A percentile compares a stretch with the other conserved stretches of the same genome.
phyloP scores from a whole-genome alignment of 2,329 filamentous ascomycete genomes.

The Coleophoma cylindrospora region DNA sequence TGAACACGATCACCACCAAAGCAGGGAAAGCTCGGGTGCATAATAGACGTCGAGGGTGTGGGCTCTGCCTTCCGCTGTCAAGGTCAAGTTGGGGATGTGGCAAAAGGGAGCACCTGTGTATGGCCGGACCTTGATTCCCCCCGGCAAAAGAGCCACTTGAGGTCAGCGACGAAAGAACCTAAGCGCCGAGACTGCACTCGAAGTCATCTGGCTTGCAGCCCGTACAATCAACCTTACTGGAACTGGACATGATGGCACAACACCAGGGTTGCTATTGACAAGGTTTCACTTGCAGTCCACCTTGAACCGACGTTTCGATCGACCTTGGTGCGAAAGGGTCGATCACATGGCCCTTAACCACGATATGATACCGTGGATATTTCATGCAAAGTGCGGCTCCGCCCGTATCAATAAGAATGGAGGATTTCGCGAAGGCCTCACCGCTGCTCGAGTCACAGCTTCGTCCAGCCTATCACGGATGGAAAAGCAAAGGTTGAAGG shows the following conservation, averaged over 20 bases:
- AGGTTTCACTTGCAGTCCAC: too few relatives aligned
- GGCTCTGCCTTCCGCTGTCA: too few relatives aligned
- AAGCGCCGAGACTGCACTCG: background rate
- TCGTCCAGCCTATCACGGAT: background rate
- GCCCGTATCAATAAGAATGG: constrained; percentile 9
- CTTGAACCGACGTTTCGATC: background rate
- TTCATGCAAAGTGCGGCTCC: constrained; percentile 11
- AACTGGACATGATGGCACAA: too few relatives aligned
- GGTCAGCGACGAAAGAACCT: background rate
- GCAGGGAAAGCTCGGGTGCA: too few relatives aligned
- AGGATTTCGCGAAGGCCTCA: constrained; percentile 1
- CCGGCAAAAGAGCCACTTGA: too few relatives aligned
- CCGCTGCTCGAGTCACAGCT: background rate
- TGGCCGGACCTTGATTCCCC: background rate
- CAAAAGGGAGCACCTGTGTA: background rate
- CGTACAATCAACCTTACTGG: background rate
- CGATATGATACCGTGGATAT: background rate
- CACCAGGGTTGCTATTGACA: too few relatives aligned
- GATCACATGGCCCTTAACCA: background rate
- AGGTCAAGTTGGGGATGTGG: background rate
- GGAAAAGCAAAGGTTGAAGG: background rate
- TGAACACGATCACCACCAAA: too few relatives aligned
- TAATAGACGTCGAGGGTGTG: too few relatives aligned
- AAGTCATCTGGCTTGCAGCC: background rate
- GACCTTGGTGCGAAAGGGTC: background rate